These are phyloP conservation scores for Lasiodiplodia hormozganensis DNA, from an alignment of 2,329 filamentous ascomycete genomes.

Conservation along the genomic window DNA sequence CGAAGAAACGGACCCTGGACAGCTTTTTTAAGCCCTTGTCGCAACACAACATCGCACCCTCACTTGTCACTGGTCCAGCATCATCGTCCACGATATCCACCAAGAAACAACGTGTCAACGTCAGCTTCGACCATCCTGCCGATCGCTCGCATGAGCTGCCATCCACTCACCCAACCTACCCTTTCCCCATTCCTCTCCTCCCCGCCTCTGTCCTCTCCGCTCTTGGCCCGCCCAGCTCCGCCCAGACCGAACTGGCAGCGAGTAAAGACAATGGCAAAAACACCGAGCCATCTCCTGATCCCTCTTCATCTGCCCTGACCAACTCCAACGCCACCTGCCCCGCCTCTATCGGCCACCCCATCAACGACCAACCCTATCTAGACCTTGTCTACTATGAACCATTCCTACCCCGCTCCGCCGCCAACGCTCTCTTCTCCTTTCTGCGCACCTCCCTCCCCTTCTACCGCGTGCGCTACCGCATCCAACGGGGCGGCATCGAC, in stretches of 20 bases:
- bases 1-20: conserved; percentile 70
- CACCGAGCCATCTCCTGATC: neutral
- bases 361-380: conserved; percentile 73
- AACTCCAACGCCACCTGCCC: conserved; percentile 48
- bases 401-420: conserved; percentile 66
- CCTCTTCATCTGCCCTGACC: conserved; percentile 12
- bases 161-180: conserved; percentile 60
- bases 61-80: neutral
- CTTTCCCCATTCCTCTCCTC: conserved; percentile 59
- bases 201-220: conserved; percentile 51
- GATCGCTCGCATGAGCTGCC: conserved; percentile 30
- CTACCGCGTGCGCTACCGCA: conserved; percentile 76
- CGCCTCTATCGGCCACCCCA: conserved; percentile 59
- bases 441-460: conserved; percentile 75
- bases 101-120: conserved; percentile 34
- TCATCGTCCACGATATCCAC: neutral
- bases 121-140: conserved; percentile 43
- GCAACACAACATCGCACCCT: conserved; percentile 8
- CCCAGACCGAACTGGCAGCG: neutral
- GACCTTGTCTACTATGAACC: conserved; percentile 79
- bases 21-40: conserved; percentile 68
- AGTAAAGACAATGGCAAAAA: conserved; percentile 33
- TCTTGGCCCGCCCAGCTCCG: conserved; percentile 38
- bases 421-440: conserved; percentile 71
- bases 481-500: conserved; percentile 69